These are phyloP conservation scores for Phytophthora colocasiae DNA, from an alignment of 352 stramenopile species.

Conservation along the genomic window DNA sequence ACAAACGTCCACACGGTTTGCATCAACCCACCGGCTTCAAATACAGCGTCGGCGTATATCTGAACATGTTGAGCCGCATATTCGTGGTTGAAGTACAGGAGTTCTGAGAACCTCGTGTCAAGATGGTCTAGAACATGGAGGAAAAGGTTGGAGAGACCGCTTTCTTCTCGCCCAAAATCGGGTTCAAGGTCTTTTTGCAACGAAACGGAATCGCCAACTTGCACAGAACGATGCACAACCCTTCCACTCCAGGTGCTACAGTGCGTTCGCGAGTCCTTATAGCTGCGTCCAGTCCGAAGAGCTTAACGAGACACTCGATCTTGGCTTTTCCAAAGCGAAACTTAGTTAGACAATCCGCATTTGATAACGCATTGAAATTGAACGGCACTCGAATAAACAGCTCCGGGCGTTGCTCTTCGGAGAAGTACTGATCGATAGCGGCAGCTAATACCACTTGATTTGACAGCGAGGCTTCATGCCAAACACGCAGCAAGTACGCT, in stretches of 20 bases:
- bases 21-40: conserved; percentile 1
- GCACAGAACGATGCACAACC: conserved; percentile 16
- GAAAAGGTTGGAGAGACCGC: conserved; percentile 22
- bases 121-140: conserved; percentile 1
- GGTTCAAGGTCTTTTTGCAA: conserved; percentile 10
- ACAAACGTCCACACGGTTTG: conserved; percentile 18
- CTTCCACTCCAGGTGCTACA: conserved; percentile 2
- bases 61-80: conserved; percentile 4
- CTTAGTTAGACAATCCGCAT: too few relatives aligned
- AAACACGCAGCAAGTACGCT: too few relatives aligned
- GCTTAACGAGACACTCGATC: too few relatives aligned
- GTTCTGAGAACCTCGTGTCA: neutral
- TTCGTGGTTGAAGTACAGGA: conserved; percentile 12
- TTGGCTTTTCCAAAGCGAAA: too few relatives aligned
- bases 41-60: conserved; percentile 16
- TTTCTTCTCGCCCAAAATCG: conserved; percentile 4
- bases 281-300: too few relatives aligned
- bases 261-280: too few relatives aligned
- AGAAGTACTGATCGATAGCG: too few relatives aligned
- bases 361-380: too few relatives aligned
- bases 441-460: too few relatives aligned
- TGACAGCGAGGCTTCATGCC: too few relatives aligned
- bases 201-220: conserved; percentile 9
- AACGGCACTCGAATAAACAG: too few relatives aligned
- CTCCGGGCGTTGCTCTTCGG: too few relatives aligned